A percentile compares a stretch with the other conserved stretches of the same genome.
phyloP scores from a whole-genome alignment of 495 filamentous ascomycete genomes.

The Penicillium herquei region DNA sequence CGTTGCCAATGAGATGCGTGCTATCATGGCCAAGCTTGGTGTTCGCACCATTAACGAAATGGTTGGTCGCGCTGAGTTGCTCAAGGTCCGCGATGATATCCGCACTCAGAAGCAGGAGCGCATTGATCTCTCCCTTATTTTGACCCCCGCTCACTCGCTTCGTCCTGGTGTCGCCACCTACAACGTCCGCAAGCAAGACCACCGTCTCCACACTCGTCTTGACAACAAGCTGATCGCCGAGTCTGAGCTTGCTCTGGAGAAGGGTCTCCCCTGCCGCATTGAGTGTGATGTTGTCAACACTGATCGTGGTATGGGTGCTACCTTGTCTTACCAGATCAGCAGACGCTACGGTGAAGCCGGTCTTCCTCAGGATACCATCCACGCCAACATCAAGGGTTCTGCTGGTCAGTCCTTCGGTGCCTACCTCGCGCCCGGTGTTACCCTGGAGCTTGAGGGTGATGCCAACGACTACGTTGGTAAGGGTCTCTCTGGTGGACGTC shows the following conservation, averaged over 20 bases:
- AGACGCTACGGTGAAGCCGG: slow-evolving; percentile 89
- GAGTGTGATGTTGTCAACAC: slow-evolving; percentile 99
- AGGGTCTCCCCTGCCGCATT: slow-evolving; percentile 90
- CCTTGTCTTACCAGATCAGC: slow-evolving; percentile 94
- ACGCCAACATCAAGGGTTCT: slow-evolving; percentile 98
- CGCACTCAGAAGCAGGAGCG: slow-evolving; percentile 86
- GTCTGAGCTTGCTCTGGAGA: slow-evolving; percentile 93
- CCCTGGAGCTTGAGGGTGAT: slow-evolving; percentile 95
- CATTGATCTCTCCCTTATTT: slow-evolving; percentile 91
- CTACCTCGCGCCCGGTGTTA: slow-evolving; percentile 92
- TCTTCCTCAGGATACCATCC: slow-evolving; percentile 90
- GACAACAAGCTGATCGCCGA: slow-evolving; percentile 99
- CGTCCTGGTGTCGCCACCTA: slow-evolving; percentile 96
- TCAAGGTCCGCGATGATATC: slow-evolving; percentile 87
- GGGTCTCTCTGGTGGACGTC: slow-evolving; percentile 89
- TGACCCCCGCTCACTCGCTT: slow-evolving; percentile 94
- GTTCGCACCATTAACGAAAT: slow-evolving; percentile 97
- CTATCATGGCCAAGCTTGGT: slow-evolving; percentile 96
- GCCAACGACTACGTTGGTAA: slow-evolving; percentile 99
- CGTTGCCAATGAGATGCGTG: slow-evolving; percentile 92
- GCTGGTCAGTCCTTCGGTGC: slow-evolving; percentile 98
- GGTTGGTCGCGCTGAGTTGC: slow-evolving; percentile 88
- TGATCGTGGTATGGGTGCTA: slow-evolving; percentile 91
- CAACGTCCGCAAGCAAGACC: slow-evolving; percentile 98
- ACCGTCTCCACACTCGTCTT: slow-evolving; percentile 86